Percentiles rank a stretch among this genome's conserved stretches.
phyloP scores from a whole-genome alignment of 192 early-diverging fungal species.

The Podila clonocystis region DNA sequence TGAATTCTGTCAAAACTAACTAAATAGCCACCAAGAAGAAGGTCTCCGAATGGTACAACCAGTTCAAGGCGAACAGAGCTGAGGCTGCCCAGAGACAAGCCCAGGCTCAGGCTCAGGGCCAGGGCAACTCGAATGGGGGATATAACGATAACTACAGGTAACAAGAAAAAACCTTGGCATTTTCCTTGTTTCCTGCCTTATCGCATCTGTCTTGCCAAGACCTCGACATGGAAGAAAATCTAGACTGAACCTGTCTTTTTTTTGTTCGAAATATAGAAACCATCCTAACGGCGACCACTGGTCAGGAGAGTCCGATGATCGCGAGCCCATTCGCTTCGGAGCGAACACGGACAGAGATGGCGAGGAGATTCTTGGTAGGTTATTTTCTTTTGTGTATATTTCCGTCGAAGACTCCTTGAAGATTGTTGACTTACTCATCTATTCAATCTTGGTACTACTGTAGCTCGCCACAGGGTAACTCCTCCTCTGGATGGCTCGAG shows the following conservation, averaged over 20 bases:
- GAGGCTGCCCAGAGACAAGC: constrained; percentile 31
- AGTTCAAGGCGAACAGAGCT: constrained; percentile 52
- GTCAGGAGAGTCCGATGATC: neutral
- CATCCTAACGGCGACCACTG: constrained; percentile 11
- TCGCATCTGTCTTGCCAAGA: neutral
- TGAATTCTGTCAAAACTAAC: neutral
- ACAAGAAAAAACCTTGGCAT: too few relatives aligned
- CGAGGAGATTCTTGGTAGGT: constrained; percentile 38
- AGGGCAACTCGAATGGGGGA: constrained; percentile 3
- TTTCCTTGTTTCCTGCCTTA: too few relatives aligned
- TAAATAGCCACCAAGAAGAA: constrained; percentile 67
- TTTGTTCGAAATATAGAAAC: neutral
- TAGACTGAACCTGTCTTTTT: neutral
- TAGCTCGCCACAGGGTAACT: constrained; percentile 36
- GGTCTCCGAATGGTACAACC: constrained; percentile 64
- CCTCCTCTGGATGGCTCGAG: constrained; percentile 22
- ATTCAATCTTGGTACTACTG: neutral
- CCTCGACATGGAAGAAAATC: neutral
- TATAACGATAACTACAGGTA: constrained; percentile 18
- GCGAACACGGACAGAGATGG: constrained; percentile 14
- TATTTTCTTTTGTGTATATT: neutral
- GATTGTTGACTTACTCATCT: neutral
- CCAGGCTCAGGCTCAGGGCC: neutral
- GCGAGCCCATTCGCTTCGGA: constrained; percentile 26
- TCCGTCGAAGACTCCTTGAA: neutral